phyloP scores from a whole-genome alignment of 371 early-diverging fungal species.

The Rhizopus arrhizus region DNA sequence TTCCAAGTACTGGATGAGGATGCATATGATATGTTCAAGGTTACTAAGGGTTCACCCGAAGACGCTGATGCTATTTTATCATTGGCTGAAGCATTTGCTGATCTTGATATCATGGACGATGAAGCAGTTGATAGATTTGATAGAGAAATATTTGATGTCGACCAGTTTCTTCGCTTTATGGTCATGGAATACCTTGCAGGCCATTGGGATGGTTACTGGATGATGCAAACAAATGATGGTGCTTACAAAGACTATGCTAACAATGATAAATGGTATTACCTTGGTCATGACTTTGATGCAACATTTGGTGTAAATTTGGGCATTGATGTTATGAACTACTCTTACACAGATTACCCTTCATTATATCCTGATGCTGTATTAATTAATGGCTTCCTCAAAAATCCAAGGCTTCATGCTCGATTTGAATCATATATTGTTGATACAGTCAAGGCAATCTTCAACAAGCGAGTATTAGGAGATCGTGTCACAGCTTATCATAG shows the following conservation, averaged over 20 bases:
- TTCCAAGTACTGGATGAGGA: constrained; percentile 31
- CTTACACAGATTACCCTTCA: constrained; percentile 42
- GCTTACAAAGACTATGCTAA: constrained; percentile 54
- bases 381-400: constrained; percentile 55
- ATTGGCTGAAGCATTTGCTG: constrained; percentile 37
- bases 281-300: constrained; percentile 60
- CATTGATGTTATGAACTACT: constrained; percentile 31
- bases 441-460: constrained; percentile 53
- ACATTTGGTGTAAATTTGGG: constrained; percentile 58
- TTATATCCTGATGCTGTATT: constrained; percentile 43
- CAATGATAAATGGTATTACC: constrained; percentile 48
- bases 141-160: constrained; percentile 42
- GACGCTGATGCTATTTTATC: constrained; percentile 32
- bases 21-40: constrained; percentile 38
- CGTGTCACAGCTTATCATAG: constrained; percentile 53
- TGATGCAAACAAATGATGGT: constrained; percentile 55
- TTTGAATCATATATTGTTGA: constrained; percentile 54
- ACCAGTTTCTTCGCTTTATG: constrained; percentile 59
- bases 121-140: constrained; percentile 36
- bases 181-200: constrained; percentile 60
- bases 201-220: constrained; percentile 63
- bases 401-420: constrained; percentile 29
- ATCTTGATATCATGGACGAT: constrained; percentile 38
- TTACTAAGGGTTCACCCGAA: constrained; percentile 25
- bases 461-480: constrained; percentile 49